Base-by-base conservation (phyloP, 768 basidiomycete species). In the Lyophyllum semitale region DNA sequence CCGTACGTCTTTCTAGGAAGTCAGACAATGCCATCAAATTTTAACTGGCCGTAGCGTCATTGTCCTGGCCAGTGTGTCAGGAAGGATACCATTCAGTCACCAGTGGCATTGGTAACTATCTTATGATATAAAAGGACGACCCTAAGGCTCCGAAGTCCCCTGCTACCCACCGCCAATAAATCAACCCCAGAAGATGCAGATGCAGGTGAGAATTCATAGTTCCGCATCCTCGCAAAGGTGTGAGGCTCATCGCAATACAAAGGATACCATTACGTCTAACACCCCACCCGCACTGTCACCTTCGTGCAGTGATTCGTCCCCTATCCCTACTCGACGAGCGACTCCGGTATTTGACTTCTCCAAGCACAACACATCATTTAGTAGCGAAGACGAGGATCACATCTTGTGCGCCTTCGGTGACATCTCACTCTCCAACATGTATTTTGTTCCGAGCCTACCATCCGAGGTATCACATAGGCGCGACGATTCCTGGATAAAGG, bases 361-460 rank as follows among this genome's bases (percentile, higher is more conserved):
- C n/a, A 38, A 44, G 23, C 17, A 18, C 25, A 47, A 58, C 32
- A 38, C 25, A n/a, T 45, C 47, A 27, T 27, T 40, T 12, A 12
- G 4, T 5, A 22, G 48, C 22, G 71, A 77, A 8, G 72, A 69
- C n/a, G 71, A 77, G 17, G 71, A 74, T 53, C 60, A 80, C 58
- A 75, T 71, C 0, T 59, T 83, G 40, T 70, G 65, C 25, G 76
- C 69, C 12, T 81, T 70, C 37, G 80, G 82, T 8, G 77, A 82
- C 23, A 74, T 80, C 23, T 77, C 78, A 1, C 66, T 76, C 1
- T 63, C 72, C 22, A 73, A 76, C 41, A 59, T 68, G 23, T 66
- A 72, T 25, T 72, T 72, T 27, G 55, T 77, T 4, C 73, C 73
- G 0, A 67, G 73, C 15, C 61, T 66, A 27, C 62, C 65, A 13